A percentile compares a stretch with the other conserved stretches of the same genome.
phyloP scores from a whole-genome alignment of 2,329 filamentous ascomycete genomes.

The Paraphoma sp. region DNA sequence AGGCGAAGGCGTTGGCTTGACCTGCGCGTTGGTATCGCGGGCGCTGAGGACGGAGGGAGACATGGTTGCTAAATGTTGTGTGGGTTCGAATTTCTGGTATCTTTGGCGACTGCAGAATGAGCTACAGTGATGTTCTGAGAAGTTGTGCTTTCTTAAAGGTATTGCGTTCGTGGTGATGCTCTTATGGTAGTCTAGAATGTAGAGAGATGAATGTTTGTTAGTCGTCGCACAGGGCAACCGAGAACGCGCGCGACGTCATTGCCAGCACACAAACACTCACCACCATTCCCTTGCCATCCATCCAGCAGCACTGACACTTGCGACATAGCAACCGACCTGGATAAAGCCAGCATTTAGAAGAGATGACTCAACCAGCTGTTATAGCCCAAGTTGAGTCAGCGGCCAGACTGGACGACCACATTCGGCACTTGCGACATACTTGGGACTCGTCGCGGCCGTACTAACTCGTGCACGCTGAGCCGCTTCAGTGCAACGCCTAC shows the following conservation, averaged over 20 bases:
- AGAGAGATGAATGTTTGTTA: neutral
- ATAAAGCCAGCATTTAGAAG: too few relatives aligned
- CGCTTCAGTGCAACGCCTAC: too few relatives aligned
- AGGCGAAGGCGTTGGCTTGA: conserved; percentile 31
- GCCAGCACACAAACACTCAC: neutral
- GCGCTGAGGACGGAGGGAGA: conserved; percentile 67
- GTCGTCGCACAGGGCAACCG: conserved; percentile 1
- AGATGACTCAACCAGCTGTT: too few relatives aligned
- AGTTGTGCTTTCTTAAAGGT: neutral
- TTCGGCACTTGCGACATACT: too few relatives aligned
- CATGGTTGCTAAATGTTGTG: conserved; percentile 51
- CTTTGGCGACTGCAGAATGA: neutral
- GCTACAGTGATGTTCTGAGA: neutral
- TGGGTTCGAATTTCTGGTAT: neutral
- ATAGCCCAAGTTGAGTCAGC: too few relatives aligned
- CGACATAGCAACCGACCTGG: too few relatives aligned
- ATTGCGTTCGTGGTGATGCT: neutral
- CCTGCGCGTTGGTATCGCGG: conserved; percentile 69
- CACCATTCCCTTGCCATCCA: neutral
- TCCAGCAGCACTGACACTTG: neutral
- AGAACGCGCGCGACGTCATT: conserved; percentile 1
- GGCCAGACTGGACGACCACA: too few relatives aligned
- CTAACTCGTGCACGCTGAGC: too few relatives aligned
- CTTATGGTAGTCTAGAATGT: neutral
- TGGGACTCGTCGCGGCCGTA: too few relatives aligned